Conservation (phyloP, 257 asterid species). For the Ehretia macrophylla region DNA sequence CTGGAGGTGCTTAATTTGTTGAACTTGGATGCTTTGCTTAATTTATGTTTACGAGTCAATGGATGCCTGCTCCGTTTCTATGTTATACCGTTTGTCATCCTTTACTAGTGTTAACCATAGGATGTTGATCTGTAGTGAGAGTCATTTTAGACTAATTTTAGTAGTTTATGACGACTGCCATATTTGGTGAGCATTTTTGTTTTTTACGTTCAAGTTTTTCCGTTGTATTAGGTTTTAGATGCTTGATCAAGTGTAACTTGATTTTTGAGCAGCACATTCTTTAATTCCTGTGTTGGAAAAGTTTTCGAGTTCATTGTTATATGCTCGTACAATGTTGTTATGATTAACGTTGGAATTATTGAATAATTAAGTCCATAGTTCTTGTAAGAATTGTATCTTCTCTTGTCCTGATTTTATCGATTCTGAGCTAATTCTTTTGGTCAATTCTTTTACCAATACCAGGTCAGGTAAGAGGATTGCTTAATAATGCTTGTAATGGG, state of each 20-base stretch:
- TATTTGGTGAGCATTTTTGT: slow-evolving; percentile 64
- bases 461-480: no score
- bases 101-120: slow-evolving; percentile 39
- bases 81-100: slow-evolving; percentile 19
- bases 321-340: neutral
- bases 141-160: slow-evolving; percentile 17
- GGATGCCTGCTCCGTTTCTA: slow-evolving; percentile 39
- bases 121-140: slow-evolving; percentile 26
- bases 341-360: neutral
- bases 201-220: slow-evolving; percentile 10
- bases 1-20: slow-evolving; percentile 32
- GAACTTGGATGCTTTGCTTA: slow-evolving; percentile 19
- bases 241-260: slow-evolving; percentile 38
- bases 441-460: no score
- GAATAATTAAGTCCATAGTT: slow-evolving; percentile 1
- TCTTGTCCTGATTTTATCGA: neutral
- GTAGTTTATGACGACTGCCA: slow-evolving; percentile 8
- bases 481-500: no score
- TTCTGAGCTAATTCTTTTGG: no score
- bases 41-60: slow-evolving; percentile 10
- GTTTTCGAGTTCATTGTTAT: neutral
- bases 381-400: neutral
- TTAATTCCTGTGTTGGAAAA: slow-evolving; percentile 41
- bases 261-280: slow-evolving; percentile 66
- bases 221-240: slow-evolving; percentile 30